phyloP scores from a whole-genome alignment of 768 basidiomycete genomes.

The Tylopilus plumbeoviolaceoides region DNA sequence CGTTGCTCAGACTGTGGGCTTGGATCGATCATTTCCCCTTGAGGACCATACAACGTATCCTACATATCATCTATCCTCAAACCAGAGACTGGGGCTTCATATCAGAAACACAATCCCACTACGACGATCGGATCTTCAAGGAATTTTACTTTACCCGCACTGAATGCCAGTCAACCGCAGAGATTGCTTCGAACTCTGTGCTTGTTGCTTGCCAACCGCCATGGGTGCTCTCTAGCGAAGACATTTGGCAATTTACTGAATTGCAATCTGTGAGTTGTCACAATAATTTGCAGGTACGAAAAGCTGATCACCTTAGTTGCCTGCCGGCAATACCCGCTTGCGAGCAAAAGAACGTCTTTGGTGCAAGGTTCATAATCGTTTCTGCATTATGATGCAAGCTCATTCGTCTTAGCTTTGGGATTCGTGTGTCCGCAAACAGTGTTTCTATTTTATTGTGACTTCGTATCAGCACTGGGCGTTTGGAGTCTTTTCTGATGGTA shows the following conservation, averaged over 20 bases:
- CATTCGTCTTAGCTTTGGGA: slow-evolving; percentile 43
- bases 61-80: slow-evolving; percentile 44
- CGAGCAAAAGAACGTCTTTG: slow-evolving; percentile 52
- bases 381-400: slow-evolving; percentile 1
- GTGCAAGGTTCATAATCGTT: slow-evolving; percentile 46
- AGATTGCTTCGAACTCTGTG: slow-evolving; percentile 34
- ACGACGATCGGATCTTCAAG: slow-evolving; percentile 40
- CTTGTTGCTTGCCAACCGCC: slow-evolving; percentile 59
- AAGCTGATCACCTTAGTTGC: slow-evolving; percentile 19
- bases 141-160: slow-evolving; percentile 42
- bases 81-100: slow-evolving; percentile 42
- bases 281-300: neutral
- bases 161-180: slow-evolving; percentile 18
- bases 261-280: slow-evolving; percentile 28
- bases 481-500: slow-evolving; percentile 57
- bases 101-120: slow-evolving; percentile 29
- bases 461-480: slow-evolving; percentile 61
- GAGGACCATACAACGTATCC: slow-evolving; percentile 32
- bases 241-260: slow-evolving; percentile 50
- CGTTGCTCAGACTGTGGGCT: slow-evolving; percentile 21
- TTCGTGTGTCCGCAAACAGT: slow-evolving; percentile 43
- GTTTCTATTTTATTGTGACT: slow-evolving; percentile 56
- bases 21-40: slow-evolving; percentile 34
- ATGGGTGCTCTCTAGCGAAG: slow-evolving; percentile 52
- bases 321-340: slow-evolving; percentile 36